Evolutionary conservation across 2,329 filamentous ascomycete species (phyloP), one percentile per base, ranked within the genome.

Genomic region (Immersiporthe knoxdaviesiana): DNA sequence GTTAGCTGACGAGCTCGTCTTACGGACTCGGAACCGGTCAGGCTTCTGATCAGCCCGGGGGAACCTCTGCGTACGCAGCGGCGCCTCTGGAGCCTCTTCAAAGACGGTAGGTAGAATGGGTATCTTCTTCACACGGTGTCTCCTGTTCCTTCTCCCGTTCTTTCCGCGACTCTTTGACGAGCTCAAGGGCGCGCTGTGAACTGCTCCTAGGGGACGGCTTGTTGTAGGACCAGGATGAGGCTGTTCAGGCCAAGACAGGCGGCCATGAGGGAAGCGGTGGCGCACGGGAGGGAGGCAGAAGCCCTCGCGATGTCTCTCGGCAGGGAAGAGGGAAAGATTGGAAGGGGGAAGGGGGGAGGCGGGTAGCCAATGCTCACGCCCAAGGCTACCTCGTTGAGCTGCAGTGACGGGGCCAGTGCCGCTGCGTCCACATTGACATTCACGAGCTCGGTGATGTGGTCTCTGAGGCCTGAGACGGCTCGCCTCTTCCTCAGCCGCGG

Each of bases 401-500:
- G 24, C 30, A 12, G 1, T 11, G 58, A n/a, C 47, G 63, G 56
- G 52, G 24, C 50, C n/a, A 60, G 32, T 39, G 47, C n/a, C 24
- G 37, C n/a, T 35, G 37, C 59, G 6, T 27, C 35, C 30, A 68
- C 41, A n/a, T 50, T 47, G 10, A 41, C 21, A 16, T 24, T 18
- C 32, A 60, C 21, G 3, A 56, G 24, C 21, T n/a, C 32, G n/a
- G 54, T 16, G 16, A 63, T 21, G 16, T 27, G 47, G 37, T n/a
- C 44, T 44, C 59, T 24, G 37, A 69, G 35, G 35, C 60, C 24
- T 59, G 60, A 44, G 11, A 52, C 14, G 10, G 60, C 30, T 12
- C 27, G 50, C 41, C 63, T 69, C 41, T 50, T 67, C 30, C 24
- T 64, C 39, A 69, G 21, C 35, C 67, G 63, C 3, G 39, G 65